These are phyloP conservation scores for Colletotrichum theobromicola DNA, from an alignment of 2,329 filamentous ascomycete species.

Conservation along the genomic window DNA sequence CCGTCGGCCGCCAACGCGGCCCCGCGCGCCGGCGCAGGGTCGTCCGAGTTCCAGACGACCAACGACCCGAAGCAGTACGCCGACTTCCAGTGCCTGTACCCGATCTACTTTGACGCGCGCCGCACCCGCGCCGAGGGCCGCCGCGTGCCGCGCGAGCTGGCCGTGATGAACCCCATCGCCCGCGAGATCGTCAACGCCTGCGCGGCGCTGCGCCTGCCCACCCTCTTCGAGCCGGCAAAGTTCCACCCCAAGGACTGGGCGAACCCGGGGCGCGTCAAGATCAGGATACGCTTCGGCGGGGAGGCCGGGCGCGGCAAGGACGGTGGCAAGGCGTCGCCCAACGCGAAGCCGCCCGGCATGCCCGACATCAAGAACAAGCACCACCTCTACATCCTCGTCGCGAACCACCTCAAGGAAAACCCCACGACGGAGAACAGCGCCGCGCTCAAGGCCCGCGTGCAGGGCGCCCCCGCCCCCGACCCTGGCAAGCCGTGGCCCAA, in stretches of 20 bases:
- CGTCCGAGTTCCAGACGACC: slow-evolving; percentile 31
- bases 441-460: slow-evolving; percentile 74
- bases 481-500: slow-evolving; percentile 71
- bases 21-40: slow-evolving; percentile 35
- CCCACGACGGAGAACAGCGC: slow-evolving; percentile 74
- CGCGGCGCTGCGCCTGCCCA: slow-evolving; percentile 70
- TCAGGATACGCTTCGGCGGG: slow-evolving; percentile 41
- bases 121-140: slow-evolving; percentile 80
- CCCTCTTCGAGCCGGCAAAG: slow-evolving; percentile 89
- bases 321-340: slow-evolving; percentile 56
- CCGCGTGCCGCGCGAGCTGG: slow-evolving; percentile 74
- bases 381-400: slow-evolving; percentile 84
- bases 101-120: slow-evolving; percentile 88
- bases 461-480: slow-evolving; percentile 72
- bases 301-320: slow-evolving; percentile 34
- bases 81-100: slow-evolving; percentile 89
- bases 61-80: slow-evolving; percentile 66
- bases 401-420: slow-evolving; percentile 75
- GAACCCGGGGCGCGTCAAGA: slow-evolving; percentile 89
- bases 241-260: slow-evolving; percentile 96
- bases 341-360: slow-evolving; percentile 22
- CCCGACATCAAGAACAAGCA: slow-evolving; percentile 78
- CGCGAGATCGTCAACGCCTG: slow-evolving; percentile 90
- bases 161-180: slow-evolving; percentile 85
- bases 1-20: slow-evolving; percentile 31